Conservation (phyloP, 2,329 filamentous ascomycete species). For the Teratosphaeria epicoccoides region DNA sequence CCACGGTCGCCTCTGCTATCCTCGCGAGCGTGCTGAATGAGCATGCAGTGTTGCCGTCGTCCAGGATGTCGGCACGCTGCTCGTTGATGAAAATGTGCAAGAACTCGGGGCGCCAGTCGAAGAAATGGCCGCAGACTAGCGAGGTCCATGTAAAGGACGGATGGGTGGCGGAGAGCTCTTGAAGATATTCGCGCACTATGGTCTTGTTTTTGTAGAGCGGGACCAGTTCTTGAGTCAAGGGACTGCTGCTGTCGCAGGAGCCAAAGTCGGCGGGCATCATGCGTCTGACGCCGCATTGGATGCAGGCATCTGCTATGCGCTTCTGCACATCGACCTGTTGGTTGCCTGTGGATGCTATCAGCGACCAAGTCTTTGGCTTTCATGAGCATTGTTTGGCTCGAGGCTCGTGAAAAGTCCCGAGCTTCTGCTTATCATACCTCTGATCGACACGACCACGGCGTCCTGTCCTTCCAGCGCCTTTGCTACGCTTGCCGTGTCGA, state of each 20-base stretch:
- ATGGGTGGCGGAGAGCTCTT: slow-evolving; percentile 27
- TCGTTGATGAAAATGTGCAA: slow-evolving; percentile 42
- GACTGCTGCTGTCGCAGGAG: slow-evolving; percentile 29
- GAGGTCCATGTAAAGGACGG: slow-evolving; percentile 48
- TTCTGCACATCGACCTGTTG: slow-evolving; percentile 35
- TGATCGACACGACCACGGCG: slow-evolving; percentile 43
- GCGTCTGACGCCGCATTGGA: slow-evolving; percentile 49
- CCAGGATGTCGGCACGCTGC: slow-evolving; percentile 45
- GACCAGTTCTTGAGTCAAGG: slow-evolving; percentile 30
- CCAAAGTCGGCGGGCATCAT: slow-evolving; percentile 54
- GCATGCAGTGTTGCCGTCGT: slow-evolving; percentile 45
- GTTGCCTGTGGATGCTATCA: not conserved
- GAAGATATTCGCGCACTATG: slow-evolving; percentile 42
- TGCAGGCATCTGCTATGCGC: slow-evolving; percentile 47
- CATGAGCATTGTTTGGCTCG: too few species aligned
- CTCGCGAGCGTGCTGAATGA: slow-evolving; percentile 42
- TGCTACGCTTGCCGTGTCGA: slow-evolving; percentile 38
- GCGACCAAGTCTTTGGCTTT: not conserved
- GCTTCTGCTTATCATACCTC: slow-evolving; percentile 21
- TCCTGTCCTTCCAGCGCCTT: slow-evolving; percentile 46
- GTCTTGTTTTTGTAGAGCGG: slow-evolving; percentile 45
- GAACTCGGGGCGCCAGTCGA: slow-evolving; percentile 50
- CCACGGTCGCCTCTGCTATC: slow-evolving; percentile 43
- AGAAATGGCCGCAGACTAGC: slow-evolving; percentile 48
- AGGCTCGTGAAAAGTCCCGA: too few species aligned